Evolutionary conservation across 805 yeast genomes (phyloP), one percentile per base, ranked within the genome.

Genomic region (Nakazawaea peltata): DNA sequence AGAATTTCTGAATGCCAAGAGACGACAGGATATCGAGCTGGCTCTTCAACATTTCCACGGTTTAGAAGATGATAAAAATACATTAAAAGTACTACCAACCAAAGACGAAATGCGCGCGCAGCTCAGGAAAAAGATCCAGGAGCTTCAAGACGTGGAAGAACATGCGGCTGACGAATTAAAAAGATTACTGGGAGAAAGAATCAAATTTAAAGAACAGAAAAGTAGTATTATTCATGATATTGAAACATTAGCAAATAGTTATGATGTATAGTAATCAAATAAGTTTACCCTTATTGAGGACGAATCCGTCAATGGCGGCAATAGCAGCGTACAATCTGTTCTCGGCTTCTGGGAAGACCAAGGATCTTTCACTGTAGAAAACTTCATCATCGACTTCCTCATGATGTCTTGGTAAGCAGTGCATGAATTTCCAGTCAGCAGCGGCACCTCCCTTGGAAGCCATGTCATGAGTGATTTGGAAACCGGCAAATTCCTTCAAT

Each of bases 331-430:
- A 92, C 17, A 92, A 62, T 58, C 98, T 73, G 63, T 92, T 92
- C 63, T 92, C 98, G 31, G 95, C 98, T 65, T 92, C 97, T 47
- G 77, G 81, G 59, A 92, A 92, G 3, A 92, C 98, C 38, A 92
- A 61, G 2, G 96, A 85, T 47, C 75, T 71, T 23, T 77, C 76
- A 36, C 87, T 65, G 62, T 90, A 90, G 54, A 92, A 92, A 2
- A 92, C 92, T 30, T 82, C 95, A 56, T 92, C 98, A 26, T 77
- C 71, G 25, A 92, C 98, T 60, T 92, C 98, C 57, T 88, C 96
- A 19, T 75, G 71, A 49, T 92, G 95, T 61, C 98, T 80, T 44
- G 98, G 98, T 47, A 92, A 68, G 59, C 98, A 92, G 57, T 92
- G 98, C 97, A 92, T 88, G 61, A 92, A 92, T 56, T 77, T 85